Evolutionary conservation across 1,284 basidiomycete genomes (phyloP).

Genomic region (Trametes sp.): DNA sequence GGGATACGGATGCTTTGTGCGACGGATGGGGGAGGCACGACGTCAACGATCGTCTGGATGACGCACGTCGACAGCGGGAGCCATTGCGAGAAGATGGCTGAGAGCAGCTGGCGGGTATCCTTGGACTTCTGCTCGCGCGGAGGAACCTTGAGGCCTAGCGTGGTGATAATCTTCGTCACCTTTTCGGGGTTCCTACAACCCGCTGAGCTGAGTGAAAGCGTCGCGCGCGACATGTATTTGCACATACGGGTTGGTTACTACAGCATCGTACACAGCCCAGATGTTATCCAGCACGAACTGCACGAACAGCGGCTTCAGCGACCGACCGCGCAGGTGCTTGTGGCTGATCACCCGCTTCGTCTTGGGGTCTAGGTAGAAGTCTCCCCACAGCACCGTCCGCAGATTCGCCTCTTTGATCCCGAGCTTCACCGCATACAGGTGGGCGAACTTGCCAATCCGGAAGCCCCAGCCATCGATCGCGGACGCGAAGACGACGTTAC

Average conservation of each 20-base stretch:
- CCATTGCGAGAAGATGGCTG: constrained; percentile 95
- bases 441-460: constrained; percentile 92
- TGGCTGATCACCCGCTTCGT: constrained; percentile 92
- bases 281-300: constrained; percentile 98
- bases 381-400: constrained; percentile 93
- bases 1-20: constrained; percentile 90
- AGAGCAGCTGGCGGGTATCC: constrained; percentile 86
- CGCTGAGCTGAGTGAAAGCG: constrained; percentile 3
- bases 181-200: constrained; percentile 82
- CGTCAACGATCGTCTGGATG: constrained; percentile 92
- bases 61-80: constrained; percentile 92
- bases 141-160: constrained; percentile 85
- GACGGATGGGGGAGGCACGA: constrained; percentile 86
- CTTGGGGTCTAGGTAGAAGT: constrained; percentile 97
- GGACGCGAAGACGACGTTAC: constrained; percentile 97
- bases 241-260: constrained; percentile 86
- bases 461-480: constrained; percentile 99
- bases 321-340: constrained; percentile 87
- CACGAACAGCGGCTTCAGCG: constrained; percentile 96
- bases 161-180: constrained; percentile 87
- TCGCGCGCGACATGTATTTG: constrained; percentile 17
- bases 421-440: constrained; percentile 91
- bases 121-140: constrained; percentile 94
- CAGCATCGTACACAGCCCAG: constrained; percentile 95
- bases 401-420: constrained; percentile 92